phyloP scores from a whole-genome alignment of 1,139 yeast species.

The Sugiyamaella novakii region DNA sequence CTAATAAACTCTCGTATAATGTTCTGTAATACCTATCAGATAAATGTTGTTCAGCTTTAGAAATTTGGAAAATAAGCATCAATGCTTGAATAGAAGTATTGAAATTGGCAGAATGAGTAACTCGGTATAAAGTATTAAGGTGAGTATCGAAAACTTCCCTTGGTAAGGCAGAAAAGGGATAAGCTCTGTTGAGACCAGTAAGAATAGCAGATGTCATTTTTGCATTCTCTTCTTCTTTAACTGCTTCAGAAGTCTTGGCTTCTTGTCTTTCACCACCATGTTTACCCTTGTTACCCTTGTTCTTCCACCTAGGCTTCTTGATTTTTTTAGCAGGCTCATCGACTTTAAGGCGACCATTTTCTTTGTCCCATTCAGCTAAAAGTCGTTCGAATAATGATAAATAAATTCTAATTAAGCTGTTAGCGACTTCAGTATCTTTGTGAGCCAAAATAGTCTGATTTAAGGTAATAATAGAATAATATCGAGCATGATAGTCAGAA shows the following conservation, averaged over 20 bases:
- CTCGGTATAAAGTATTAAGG: constrained; percentile 79
- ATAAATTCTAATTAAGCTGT: constrained; percentile 77
- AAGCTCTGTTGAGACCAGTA: constrained; percentile 95
- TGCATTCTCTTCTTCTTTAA: constrained; percentile 80
- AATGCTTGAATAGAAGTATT: constrained; percentile 94
- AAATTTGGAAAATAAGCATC: constrained; percentile 76
- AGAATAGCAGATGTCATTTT: constrained; percentile 86
- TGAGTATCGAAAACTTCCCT: constrained; percentile 73
- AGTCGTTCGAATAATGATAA: constrained; percentile 84
- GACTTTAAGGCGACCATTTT: constrained; percentile 41
- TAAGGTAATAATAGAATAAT: constrained; percentile 82
- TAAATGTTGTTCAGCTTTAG: constrained; percentile 36
- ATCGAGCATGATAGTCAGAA: constrained; percentile 82
- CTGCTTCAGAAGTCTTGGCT: constrained; percentile 67
- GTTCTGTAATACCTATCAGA: constrained; percentile 84
- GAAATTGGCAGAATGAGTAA: constrained; percentile 92
- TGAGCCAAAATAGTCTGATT: constrained; percentile 89
- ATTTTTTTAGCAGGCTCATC: constrained; percentile 45
- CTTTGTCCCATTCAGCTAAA: constrained; percentile 66
- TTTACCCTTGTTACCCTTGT: constrained; percentile 50
- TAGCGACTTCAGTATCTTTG: constrained; percentile 76
- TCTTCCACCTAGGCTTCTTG: constrained; percentile 49
- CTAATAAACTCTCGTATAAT: constrained; percentile 84
- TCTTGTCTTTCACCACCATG: constrained; percentile 78
- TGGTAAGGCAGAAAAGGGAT: constrained; percentile 85